Base-by-base conservation (phyloP, 2,329 filamentous ascomycete genomes). In the Hyphodiscus sp. region DNA sequence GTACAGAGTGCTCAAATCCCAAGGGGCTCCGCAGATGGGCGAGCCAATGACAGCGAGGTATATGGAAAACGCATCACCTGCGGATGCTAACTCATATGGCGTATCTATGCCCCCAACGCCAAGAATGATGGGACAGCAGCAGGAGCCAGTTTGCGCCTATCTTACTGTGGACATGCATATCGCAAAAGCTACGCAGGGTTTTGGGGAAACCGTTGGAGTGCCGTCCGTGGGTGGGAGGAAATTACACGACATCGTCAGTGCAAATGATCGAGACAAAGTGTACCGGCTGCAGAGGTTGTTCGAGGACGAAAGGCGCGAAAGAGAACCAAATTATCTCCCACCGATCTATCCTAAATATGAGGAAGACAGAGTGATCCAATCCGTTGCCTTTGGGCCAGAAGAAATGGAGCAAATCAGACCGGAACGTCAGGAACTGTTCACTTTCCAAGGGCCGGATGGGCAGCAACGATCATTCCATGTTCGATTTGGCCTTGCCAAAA, bases 281-380 rank as follows among this genome's bases (percentile, higher is more conserved):
- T 62, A 70, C 42, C 69, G 68, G 9, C 67, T 83, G 45, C 77
- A 80, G 59, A 73, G 72, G 47, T 72, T 74, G 49, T 71, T 86
- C 46, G 74, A 80, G 50, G 76, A 78, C 16, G 82, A 86, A 49
- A 59, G 68, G 59, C 80, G 82, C 55, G 70, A 73, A 30, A 72
- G 75, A 59, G 80, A 69, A 47, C 81, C 82, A 18, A 81, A 80
- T 45, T 85, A 85, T 63, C 71, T 85, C 19, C 82, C 82, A 3
- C 82, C 82, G 1, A 85, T 85, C n/a, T 76, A 81, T 55, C 75
- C 53, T 41, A 76, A 76, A 58, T 70, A 74, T 47, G 76, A 80
- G 53, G 76, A 80, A 49, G 76, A 80, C 20, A 72, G 76, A 23
- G 74, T 81, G 16, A 77, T 84, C 30, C 76, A 79, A 52, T 70